Evolutionary conservation across 345 rosid genomes (phyloP), one percentile per base, ranked within the genome.

Genomic region (Hirschfeldia incana): DNA sequence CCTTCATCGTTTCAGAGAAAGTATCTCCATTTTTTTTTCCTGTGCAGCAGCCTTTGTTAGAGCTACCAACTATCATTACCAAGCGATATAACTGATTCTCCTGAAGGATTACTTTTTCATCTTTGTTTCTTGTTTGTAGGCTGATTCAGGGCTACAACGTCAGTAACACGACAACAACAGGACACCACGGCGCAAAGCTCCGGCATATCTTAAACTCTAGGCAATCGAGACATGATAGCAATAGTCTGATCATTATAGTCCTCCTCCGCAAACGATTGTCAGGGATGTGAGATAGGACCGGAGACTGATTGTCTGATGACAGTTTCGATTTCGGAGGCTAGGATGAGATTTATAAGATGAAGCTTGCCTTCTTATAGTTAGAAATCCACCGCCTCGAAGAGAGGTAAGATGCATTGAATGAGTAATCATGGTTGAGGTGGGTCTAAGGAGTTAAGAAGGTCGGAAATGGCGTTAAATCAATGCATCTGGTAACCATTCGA

Each of bases 201-300:
- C 72, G 97, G 94, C 97, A 94, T 94, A 80, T 80, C 90, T 81
- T 87, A 86, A 79, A 78, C 90, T 89, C 92, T 86, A 89, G 87
- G 86, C 92, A 92, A 87, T 76, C 85, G 61, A 81, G 77, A 85
- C 83, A 81, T 51, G 76, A 82, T 75, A 79, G 75, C 32, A 81
- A 63, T 34, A 69, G 70, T 51, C 78, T 72, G 83, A 86, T 84
- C 90, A 90, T 90, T 76, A 80, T 88, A 83, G 78, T 70, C 46
- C 72, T 80, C 77, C 68, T 10, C 1, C 49, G 49, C 12, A 34
- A 17, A 73, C 74, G n/a, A 65, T 1, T 7, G 66, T 70, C 36
- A 62, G 65, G 70, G 73, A 57, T 71, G 49, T 17, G 46, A 21
- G 6, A 51, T 61, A 16, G 3, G 3, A 34, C 15, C 26, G 7